These are phyloP conservation scores for Suillus occidentalis DNA, from an alignment of 768 basidiomycete species.

Conservation along the genomic window DNA sequence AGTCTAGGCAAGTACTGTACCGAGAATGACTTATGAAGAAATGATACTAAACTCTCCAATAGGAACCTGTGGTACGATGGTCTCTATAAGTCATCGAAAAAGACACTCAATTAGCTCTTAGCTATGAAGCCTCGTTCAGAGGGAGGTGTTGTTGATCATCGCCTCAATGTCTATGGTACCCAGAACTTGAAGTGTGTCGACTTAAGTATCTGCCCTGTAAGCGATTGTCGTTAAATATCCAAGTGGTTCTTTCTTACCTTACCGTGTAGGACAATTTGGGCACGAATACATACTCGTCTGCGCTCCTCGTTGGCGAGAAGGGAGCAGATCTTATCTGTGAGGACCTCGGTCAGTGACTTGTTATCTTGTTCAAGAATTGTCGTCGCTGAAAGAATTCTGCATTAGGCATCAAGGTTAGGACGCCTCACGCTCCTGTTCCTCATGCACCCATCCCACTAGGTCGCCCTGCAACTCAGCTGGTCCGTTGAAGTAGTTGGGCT, in stretches of 20 bases:
- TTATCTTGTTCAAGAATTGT: neutral
- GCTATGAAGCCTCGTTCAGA: constrained; percentile 69
- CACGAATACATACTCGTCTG: constrained; percentile 73
- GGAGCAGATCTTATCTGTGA: constrained; percentile 60
- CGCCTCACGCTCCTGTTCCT: constrained; percentile 67
- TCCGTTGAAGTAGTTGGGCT: constrained; percentile 10
- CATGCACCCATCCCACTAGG: constrained; percentile 63
- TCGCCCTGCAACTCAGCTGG: constrained; percentile 45
- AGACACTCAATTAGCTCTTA: constrained; percentile 17
- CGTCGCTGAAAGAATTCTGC: constrained; percentile 9
- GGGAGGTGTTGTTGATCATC: constrained; percentile 65
- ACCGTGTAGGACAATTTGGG: constrained; percentile 63
- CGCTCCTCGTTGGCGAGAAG: constrained; percentile 69
- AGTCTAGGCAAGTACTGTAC: constrained; percentile 44
- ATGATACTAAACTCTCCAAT: neutral
- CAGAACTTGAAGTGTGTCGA: constrained; percentile 68
- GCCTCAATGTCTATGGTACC: constrained; percentile 65
- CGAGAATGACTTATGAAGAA: constrained; percentile 16
- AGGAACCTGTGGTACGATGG: constrained; percentile 1
- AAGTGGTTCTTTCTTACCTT: constrained; percentile 2
- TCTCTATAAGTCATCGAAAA: constrained; percentile 40
- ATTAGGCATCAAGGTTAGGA: constrained; percentile 58
- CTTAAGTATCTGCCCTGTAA: constrained; percentile 69
- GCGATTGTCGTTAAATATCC: constrained; percentile 18
- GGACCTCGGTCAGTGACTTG: constrained; percentile 51